These are phyloP conservation scores for Aspergillus glaucus DNA, from an alignment of 2,329 filamentous ascomycete species.

Conservation along the genomic window DNA sequence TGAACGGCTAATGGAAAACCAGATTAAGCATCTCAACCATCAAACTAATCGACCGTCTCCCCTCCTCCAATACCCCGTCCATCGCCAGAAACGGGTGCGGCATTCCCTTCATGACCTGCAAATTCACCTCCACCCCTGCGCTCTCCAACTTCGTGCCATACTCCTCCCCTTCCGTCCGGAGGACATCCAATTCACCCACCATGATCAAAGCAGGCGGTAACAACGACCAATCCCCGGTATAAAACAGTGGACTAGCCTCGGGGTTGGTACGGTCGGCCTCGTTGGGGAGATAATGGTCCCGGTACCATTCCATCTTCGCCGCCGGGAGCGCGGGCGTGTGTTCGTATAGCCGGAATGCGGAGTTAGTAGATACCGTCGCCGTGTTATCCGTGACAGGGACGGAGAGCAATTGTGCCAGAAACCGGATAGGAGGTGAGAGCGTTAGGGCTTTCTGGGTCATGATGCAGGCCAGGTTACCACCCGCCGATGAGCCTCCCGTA, in stretches of 20 bases:
- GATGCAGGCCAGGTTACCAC: slow-evolving; percentile 48
- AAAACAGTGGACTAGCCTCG: slow-evolving; percentile 52
- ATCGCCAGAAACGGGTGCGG: slow-evolving; percentile 56
- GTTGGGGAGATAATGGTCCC: slow-evolving; percentile 52
- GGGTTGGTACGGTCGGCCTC: slow-evolving; percentile 41
- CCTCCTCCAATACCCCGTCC: slow-evolving; percentile 50
- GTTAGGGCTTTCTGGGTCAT: slow-evolving; percentile 47
- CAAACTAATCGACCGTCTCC: slow-evolving; percentile 45
- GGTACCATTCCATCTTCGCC: slow-evolving; percentile 56
- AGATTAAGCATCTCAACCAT: slow-evolving; percentile 26
- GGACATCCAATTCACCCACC: slow-evolving; percentile 52
- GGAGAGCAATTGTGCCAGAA: slow-evolving; percentile 48
- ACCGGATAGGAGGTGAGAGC: slow-evolving; percentile 33
- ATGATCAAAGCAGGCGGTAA: slow-evolving; percentile 49
- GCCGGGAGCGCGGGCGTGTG: slow-evolving; percentile 49
- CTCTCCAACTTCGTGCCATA: slow-evolving; percentile 45
- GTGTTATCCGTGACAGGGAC: slow-evolving; percentile 57
- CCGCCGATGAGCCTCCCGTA: slow-evolving; percentile 48
- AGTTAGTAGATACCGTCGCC: slow-evolving; percentile 39
- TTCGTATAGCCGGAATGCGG: slow-evolving; percentile 48
- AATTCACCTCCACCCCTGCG: slow-evolving; percentile 44
- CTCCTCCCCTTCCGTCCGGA: slow-evolving; percentile 48
- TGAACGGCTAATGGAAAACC: not conserved
- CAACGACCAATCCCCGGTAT: slow-evolving; percentile 43
- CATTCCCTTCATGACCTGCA: slow-evolving; percentile 50